Conservation (phyloP, 768 basidiomycete species). For the Boletus rubescentipes region DNA sequence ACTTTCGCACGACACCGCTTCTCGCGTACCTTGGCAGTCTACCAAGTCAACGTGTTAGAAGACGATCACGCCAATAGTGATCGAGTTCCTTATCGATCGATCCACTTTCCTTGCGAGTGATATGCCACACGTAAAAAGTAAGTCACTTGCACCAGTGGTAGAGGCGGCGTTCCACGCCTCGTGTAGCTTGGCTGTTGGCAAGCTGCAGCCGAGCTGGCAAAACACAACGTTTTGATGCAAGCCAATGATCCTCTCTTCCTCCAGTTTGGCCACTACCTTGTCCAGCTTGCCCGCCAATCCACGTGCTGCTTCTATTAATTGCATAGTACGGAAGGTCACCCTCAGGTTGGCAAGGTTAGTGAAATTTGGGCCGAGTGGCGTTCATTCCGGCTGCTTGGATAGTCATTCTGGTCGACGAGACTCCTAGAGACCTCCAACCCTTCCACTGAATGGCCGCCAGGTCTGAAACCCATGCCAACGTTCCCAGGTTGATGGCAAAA, state of each 20-base stretch:
- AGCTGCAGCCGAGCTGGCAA: background rate
- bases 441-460: background rate
- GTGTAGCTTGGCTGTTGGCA: slow-evolving; percentile 20
- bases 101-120: background rate
- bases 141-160: background rate
- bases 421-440: background rate
- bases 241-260: background rate
- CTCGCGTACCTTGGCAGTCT: slow-evolving; percentile 4
- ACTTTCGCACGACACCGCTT: background rate
- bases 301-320: background rate
- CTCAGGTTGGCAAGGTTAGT: slow-evolving; percentile 8
- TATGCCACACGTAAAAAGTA: slow-evolving; percentile 3
- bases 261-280: background rate
- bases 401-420: background rate
- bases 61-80: background rate
- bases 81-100: background rate
- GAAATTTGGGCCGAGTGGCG: background rate
- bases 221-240: slow-evolving; percentile 12
- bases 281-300: background rate
- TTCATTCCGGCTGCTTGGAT: background rate
- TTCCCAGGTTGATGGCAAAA: background rate
- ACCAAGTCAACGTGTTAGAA: background rate
- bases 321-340: background rate
- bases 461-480: background rate
- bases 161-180: slow-evolving; percentile 11